These are phyloP conservation scores for Aureococcus anophagefferens DNA, from an alignment of 108 stramenopile species.

Conservation along the genomic window DNA sequence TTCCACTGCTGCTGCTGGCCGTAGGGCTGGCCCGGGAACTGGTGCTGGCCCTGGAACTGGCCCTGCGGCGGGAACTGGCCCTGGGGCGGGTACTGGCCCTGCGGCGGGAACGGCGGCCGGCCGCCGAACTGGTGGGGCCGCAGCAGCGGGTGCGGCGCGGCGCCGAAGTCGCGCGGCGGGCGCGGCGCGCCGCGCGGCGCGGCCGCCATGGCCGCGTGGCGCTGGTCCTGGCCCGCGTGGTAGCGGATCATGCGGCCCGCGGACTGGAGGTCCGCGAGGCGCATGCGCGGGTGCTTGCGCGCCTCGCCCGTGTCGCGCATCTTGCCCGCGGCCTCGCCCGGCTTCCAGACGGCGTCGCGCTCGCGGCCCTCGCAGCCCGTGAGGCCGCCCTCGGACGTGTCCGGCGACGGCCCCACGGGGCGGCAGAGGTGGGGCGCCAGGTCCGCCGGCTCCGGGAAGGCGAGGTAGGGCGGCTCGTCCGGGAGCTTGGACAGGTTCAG, in stretches of 20 bases:
- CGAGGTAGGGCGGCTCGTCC: neutral
- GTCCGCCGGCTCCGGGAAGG: neutral
- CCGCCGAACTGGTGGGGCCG: constrained; percentile 6
- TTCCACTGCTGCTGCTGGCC: constrained; percentile 9
- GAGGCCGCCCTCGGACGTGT: no score
- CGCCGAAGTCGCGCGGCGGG: no score
- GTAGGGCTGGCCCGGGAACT: constrained; percentile 18
- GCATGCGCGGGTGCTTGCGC: no score
- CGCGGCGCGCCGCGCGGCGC: no score
- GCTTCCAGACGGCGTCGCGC: no score
- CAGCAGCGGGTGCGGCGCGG: constrained; percentile 13
- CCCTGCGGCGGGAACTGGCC: constrained; percentile 27
- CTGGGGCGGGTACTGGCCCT: constrained; percentile 3
- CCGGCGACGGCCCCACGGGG: no score
- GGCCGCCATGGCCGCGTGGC: neutral
- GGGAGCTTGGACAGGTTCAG: neutral
- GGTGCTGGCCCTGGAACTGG: constrained; percentile 25
- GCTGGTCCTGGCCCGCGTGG: neutral
- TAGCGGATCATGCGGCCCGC: no score
- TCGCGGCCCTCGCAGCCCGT: no score
- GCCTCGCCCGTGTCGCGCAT: no score
- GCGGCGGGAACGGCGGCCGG: neutral
- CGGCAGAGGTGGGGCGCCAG: no score
- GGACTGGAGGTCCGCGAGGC: no score
- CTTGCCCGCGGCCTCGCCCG: no score